Evolutionary conservation across 202 grass and related monocot genomes (phyloP).

Genomic region (Schoenoplectus triqueter): DNA sequence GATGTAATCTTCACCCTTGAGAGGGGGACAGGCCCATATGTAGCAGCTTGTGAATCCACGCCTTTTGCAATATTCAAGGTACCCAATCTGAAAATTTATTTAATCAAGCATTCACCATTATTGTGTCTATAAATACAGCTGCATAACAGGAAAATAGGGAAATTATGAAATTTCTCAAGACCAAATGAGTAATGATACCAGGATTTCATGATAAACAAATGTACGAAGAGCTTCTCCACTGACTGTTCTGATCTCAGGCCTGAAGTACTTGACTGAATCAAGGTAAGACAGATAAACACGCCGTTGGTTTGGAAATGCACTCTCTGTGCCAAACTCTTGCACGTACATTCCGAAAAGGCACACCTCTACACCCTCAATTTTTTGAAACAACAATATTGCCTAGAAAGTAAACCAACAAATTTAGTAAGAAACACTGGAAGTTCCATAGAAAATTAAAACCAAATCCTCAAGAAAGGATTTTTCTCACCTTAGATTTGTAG

Average conservation of each 20-base stretch:
- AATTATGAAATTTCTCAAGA: constrained; percentile 17
- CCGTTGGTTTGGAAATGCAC: constrained; percentile 78
- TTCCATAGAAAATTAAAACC: constrained; percentile 31
- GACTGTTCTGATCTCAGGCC: constrained; percentile 89
- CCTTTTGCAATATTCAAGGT: constrained; percentile 99
- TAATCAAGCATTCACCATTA: constrained; percentile 29
- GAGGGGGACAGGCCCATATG: constrained; percentile 96
- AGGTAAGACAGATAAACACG: constrained; percentile 99
- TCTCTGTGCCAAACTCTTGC: constrained; percentile 98
- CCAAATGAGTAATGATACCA: constrained; percentile 56
- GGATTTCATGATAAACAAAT: constrained; percentile 98
- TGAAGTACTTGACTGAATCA: constrained; percentile 99
- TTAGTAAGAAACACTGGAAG: constrained; percentile 24
- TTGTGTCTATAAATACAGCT: not conserved
- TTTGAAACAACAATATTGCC: constrained; percentile 98
- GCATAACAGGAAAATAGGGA: not conserved
- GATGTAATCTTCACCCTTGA: constrained; percentile 99
- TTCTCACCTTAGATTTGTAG: constrained; percentile 91
- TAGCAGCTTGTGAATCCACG: constrained; percentile 99
- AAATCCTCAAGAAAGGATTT: constrained; percentile 38
- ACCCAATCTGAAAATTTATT: constrained; percentile 74
- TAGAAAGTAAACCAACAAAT: constrained; percentile 47
- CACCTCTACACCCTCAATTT: constrained; percentile 99
- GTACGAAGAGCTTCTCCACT: constrained; percentile 89
- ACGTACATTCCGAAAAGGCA: constrained; percentile 99